Base-by-base conservation (phyloP, 2,329 filamentous ascomycete genomes). In the Pseudonectria buxi region DNA sequence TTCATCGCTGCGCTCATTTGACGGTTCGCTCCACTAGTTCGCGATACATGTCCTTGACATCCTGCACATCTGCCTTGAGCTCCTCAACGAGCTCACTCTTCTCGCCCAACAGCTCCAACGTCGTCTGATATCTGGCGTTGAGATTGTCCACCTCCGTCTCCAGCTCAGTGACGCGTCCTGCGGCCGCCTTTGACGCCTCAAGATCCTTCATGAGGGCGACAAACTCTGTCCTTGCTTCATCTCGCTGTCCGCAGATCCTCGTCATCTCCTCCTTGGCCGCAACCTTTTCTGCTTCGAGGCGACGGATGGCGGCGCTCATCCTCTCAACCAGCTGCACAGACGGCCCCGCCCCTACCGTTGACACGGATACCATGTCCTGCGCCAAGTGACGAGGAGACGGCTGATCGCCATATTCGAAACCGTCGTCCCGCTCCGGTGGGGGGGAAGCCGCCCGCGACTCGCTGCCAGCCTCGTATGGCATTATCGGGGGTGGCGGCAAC, bases 21-120 rank as follows among this genome's bases (percentile, higher is more conserved):
- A 88, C 78, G 39, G 86, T 90, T 55, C 81, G 78, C 64, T 94
- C 86, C 32, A 94, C 84, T 59, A 98, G 64, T 57, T 96, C 90
- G 47, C 87, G 78, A 67, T 96, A 96, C 74, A 98, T 95, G 55
- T 81, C 83, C 69, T 98, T 98, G 58, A 98, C 72, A 68, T 98
- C 92, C 46, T 80, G 71, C 35, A 98, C 84, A 68, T 96, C 92
- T 10, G 84, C 82, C 59, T 74, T 79, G 47, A 98, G 67, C 69
- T 98, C 92, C 55, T 95, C 88, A 3, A 95, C 89, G 54, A 83
- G 68, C 69, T 98, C 92, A 60, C 87, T 95, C 75, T 95, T 95
- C 74, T 98, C 92, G 2, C 92, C 92, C 37, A 98, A 65, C 78
- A 96, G 82, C 65, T 96, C 89, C 35, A 98, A 69, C 40, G 87